These are phyloP conservation scores for Galerina sulciceps DNA, from an alignment of 768 basidiomycete genomes.

Conservation along the genomic window DNA sequence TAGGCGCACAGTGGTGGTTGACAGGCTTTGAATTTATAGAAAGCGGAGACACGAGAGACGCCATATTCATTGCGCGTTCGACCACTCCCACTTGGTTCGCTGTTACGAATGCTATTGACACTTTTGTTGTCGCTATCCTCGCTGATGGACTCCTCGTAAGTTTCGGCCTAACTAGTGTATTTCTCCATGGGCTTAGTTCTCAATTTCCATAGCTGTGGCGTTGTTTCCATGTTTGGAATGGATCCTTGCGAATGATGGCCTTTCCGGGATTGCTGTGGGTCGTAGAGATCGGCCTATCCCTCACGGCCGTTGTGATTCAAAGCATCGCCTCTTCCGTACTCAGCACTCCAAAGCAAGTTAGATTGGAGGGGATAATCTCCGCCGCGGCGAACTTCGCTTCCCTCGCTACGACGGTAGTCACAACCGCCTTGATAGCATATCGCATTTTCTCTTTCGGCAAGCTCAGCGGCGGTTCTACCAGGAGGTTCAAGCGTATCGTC, in stretches of 20 bases:
- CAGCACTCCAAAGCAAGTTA: background rate
- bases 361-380: background rate
- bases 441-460: background rate
- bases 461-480: background rate
- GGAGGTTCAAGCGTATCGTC: background rate
- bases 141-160: background rate
- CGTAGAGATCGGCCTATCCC: background rate
- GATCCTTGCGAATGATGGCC: background rate
- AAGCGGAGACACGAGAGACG: no score
- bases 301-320: background rate
- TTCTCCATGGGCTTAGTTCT: background rate
- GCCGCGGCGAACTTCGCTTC: background rate
- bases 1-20: no score
- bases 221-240: background rate
- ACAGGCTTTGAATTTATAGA: no score
- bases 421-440: background rate
- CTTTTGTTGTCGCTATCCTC: background rate
- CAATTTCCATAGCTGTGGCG: background rate
- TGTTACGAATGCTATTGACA: background rate
- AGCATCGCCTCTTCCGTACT: background rate
- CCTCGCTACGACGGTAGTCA: background rate
- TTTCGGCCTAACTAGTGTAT: background rate
- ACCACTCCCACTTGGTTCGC: background rate
- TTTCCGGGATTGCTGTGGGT: background rate
- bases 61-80: background rate